These are phyloP conservation scores for Pythium sp. DNA, from an alignment of 352 stramenopile genomes.

Conservation along the genomic window DNA sequence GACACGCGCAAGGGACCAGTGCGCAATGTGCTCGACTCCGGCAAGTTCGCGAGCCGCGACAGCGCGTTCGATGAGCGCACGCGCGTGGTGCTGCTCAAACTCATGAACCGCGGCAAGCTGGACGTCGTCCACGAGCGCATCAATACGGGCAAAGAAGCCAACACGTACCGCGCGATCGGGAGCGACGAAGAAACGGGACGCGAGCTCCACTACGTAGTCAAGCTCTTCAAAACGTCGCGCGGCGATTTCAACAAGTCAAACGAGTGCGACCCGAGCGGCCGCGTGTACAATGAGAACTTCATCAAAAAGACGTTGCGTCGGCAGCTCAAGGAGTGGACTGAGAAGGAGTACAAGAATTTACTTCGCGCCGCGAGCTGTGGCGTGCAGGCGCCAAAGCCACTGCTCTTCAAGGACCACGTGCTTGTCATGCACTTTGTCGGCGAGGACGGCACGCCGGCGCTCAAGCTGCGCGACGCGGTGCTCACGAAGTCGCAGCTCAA, in stretches of 20 bases:
- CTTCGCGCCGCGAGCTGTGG: conserved; percentile 28
- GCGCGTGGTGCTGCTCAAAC: conserved; percentile 40
- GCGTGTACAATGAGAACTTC: conserved; percentile 48
- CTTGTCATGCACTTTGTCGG: conserved; percentile 57
- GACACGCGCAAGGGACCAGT: conserved; percentile 19
- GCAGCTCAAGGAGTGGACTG: conserved; percentile 51
- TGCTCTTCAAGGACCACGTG: conserved; percentile 50
- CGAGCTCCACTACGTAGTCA: conserved; percentile 37
- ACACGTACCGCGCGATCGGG: conserved; percentile 51
- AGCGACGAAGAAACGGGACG: conserved; percentile 19
- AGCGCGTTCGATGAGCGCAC: conserved; percentile 55
- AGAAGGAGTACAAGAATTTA: conserved; percentile 50
- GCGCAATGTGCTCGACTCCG: conserved; percentile 19
- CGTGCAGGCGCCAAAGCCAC: conserved; percentile 32
- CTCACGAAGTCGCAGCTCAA: conserved; percentile 40
- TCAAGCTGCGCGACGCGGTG: conserved; percentile 42
- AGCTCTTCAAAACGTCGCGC: conserved; percentile 72
- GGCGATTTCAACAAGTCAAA: conserved; percentile 47
- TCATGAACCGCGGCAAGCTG: conserved; percentile 39
- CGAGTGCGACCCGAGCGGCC: conserved; percentile 45
- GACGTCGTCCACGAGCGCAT: conserved; percentile 40
- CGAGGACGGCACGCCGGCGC: conserved; percentile 28
- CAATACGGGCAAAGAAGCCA: conserved; percentile 43
- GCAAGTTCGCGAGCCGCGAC: conserved; percentile 36
- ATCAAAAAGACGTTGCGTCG: conserved; percentile 59